phyloP scores from a whole-genome alignment of 176 grass and related monocot genomes.

The Zizania latifolia region DNA sequence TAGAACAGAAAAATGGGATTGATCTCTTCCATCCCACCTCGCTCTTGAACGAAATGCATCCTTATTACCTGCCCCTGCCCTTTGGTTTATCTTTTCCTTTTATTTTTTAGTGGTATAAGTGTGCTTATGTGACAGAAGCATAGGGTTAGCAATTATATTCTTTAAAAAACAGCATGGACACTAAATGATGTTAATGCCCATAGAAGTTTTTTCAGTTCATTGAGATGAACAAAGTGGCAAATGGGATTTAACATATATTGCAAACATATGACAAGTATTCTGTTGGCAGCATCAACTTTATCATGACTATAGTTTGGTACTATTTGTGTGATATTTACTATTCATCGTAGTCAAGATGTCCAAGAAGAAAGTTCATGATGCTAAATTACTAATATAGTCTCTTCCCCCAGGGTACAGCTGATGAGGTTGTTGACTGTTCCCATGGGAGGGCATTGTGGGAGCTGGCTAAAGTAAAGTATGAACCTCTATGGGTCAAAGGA shows the following conservation, averaged over 20 bases:
- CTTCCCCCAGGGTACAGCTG: slow-evolving; percentile 68
- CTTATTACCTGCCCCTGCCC: background rate
- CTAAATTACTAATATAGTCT: background rate
- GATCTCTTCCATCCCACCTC: no score
- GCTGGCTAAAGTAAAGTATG: slow-evolving; percentile 91
- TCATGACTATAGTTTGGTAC: slow-evolving; percentile 4
- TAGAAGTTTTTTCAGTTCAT: background rate
- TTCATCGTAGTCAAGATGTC: background rate
- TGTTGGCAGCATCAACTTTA: background rate
- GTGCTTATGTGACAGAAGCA: background rate
- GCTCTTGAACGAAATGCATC: no score
- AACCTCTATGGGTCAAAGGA: slow-evolving; percentile 91
- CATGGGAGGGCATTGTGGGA: slow-evolving; percentile 91
- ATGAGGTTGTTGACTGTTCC: slow-evolving; percentile 88
- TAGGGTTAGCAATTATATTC: background rate
- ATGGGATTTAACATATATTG: background rate
- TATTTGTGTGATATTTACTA: background rate
- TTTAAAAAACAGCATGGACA: background rate
- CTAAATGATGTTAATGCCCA: background rate
- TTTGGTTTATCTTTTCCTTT: background rate
- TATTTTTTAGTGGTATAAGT: background rate
- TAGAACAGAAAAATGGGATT: no score
- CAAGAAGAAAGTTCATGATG: background rate
- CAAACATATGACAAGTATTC: background rate
- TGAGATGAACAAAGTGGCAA: background rate